Conservation (phyloP, 108 stramenopile species). For the Cyclotella baltica region DNA sequence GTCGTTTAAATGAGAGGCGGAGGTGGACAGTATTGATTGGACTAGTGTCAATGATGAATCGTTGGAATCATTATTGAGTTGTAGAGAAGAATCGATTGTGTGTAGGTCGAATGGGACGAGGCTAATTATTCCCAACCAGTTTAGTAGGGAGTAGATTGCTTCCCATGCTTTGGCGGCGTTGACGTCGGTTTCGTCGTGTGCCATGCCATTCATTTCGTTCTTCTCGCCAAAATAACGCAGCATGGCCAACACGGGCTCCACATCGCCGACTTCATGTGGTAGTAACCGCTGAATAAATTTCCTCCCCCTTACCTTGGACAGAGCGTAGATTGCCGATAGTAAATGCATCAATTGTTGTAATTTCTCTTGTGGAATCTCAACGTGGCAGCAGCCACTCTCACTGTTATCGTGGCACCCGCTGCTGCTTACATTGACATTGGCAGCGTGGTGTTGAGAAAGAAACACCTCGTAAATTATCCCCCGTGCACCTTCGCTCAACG, state of each 20-base stretch:
- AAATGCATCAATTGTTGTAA: constrained; percentile 59
- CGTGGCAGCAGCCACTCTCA: neutral
- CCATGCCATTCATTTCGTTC: constrained; percentile 9
- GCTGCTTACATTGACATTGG: neutral
- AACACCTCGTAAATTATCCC: constrained; percentile 53
- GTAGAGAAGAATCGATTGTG: constrained; percentile 77
- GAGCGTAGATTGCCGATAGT: constrained; percentile 85
- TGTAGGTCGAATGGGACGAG: constrained; percentile 95
- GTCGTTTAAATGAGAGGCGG: constrained; percentile 71
- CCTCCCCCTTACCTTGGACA: constrained; percentile 93
- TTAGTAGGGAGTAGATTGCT: constrained; percentile 91
- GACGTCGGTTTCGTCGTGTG: constrained; percentile 8
- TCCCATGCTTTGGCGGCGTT: constrained; percentile 86
- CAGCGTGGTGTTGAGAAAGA: constrained; percentile 14
- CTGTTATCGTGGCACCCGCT: too few species aligned
- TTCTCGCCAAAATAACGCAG: constrained; percentile 59
- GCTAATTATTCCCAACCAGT: constrained; percentile 95
- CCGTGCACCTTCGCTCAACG: constrained; percentile 48
- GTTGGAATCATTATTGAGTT: neutral
- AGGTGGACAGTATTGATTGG: constrained; percentile 60
- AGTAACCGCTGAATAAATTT: constrained; percentile 90
- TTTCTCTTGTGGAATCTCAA: constrained; percentile 21
- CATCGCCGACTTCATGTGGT: constrained; percentile 91
- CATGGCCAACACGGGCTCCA: constrained; percentile 86
- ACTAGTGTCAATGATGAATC: constrained; percentile 52